These are phyloP conservation scores for Pseudogymnoascus sp. DNA, from an alignment of 2,329 filamentous ascomycete genomes.

Conservation along the genomic window DNA sequence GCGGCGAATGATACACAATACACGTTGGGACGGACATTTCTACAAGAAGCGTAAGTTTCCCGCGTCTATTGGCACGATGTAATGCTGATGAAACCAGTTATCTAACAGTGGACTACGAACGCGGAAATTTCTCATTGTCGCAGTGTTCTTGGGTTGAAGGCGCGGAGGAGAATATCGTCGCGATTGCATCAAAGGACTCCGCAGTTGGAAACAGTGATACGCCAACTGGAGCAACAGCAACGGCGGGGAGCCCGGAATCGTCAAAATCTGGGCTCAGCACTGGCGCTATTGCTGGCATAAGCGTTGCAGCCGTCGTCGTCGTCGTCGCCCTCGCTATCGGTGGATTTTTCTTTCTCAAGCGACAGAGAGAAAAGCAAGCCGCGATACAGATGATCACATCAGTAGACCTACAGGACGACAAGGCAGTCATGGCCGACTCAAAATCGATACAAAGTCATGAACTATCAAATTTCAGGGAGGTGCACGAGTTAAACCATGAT, in stretches of 20 bases:
- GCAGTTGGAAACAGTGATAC: neutral
- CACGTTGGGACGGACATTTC: conserved; percentile 28
- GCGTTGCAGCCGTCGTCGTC: neutral
- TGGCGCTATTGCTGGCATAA: neutral
- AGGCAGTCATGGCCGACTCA: neutral
- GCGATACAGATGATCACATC: neutral
- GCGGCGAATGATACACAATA: conserved; percentile 25
- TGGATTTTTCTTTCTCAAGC: neutral
- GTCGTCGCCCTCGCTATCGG: neutral
- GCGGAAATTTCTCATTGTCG: conserved; percentile 33
- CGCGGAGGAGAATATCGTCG: conserved; percentile 19
- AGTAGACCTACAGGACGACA: neutral
- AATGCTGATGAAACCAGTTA: conserved; percentile 20
- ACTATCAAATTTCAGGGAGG: neutral
- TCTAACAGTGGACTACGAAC: conserved; percentile 35
- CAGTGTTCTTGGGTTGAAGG: conserved; percentile 31
- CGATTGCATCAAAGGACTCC: conserved; percentile 23
- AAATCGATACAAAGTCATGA: neutral
- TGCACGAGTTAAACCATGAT: neutral
- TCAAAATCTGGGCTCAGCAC: neutral
- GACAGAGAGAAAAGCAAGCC: neutral
- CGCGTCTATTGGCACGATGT: neutral
- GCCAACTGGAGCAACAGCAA: neutral
- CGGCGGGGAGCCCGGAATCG: neutral
- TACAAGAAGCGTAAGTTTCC: conserved; percentile 28